Base-by-base conservation (phyloP, 2,329 filamentous ascomycete genomes). In the Akanthomyces uredinophilus region DNA sequence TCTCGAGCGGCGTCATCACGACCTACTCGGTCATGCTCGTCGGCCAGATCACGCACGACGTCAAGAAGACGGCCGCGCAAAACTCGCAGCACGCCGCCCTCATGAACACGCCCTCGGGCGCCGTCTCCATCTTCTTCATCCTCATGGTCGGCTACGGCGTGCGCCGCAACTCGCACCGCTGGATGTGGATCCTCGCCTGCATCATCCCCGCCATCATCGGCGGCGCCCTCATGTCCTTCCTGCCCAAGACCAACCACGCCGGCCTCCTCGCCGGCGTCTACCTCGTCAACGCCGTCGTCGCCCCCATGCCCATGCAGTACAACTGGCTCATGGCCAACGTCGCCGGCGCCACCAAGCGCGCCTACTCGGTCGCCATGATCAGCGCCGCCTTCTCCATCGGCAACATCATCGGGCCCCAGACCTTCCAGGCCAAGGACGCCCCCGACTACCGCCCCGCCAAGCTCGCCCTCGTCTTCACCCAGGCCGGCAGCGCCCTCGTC, bases 151-250 rank as follows among this genome's bases (percentile, higher is more conserved):
- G 77, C 7, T 72, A 68, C 46, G 74, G 72, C 14, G 72, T 78
- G 51, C 74, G 76, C 37, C 65, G 67, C 49, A 69, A 70, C 41
- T 74, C 72, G 29, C 67, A 77, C 65, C 72, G 76, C 43, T 78
- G 75, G 75, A 70, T 72, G 13, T 78, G 74, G 70, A 70, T 75
- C 27, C 53, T 63, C 5, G 59, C 59, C 37, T 81, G 78, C 66
- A 80, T 81, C 56, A 70, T 83, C 46, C 80, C 81, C 65, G 78
- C 76, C 6, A 78, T 80, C 52, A 70, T 82, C 20, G 81, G 81
- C 6, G 80, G 79, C 18, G 79, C 75, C 1, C 68, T 83, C n/a
- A 82, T 84, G 81, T 83, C 81, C 0, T 83, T 83, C 68, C 70
- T 82, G 8, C 77, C 79, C 3, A 69, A 71, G 2, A 72, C 67